These are phyloP conservation scores for Talaromyces sp. DNA, from an alignment of 2,329 filamentous ascomycete species.

Conservation along the genomic window DNA sequence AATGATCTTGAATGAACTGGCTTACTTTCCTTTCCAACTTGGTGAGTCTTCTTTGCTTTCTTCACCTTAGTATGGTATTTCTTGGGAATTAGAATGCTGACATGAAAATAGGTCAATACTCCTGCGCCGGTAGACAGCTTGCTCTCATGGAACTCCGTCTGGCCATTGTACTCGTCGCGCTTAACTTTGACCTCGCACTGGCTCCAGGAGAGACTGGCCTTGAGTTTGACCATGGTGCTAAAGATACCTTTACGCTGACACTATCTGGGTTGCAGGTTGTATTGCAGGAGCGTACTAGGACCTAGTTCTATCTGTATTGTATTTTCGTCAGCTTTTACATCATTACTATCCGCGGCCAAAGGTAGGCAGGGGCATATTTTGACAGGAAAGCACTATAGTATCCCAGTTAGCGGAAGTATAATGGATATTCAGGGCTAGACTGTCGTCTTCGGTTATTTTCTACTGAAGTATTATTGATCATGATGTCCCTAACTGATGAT, in stretches of 20 bases:
- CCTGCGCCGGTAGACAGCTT: constrained; percentile 24
- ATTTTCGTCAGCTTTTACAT: too few species aligned
- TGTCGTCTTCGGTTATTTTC: too few species aligned
- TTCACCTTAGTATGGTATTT: neutral
- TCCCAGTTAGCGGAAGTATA: too few species aligned
- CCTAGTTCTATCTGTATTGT: neutral
- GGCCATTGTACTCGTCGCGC: constrained; percentile 20
- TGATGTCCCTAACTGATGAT: too few species aligned
- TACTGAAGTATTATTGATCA: too few species aligned
- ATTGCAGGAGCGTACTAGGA: constrained; percentile 2
- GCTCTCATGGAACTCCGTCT: constrained; percentile 27
- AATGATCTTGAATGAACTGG: constrained; percentile 22
- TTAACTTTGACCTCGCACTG: constrained; percentile 18
- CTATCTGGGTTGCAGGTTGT: constrained; percentile 25
- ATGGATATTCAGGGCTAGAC: too few species aligned
- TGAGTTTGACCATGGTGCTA: constrained; percentile 17
- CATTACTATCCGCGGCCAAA: too few species aligned
- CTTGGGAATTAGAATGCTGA: neutral
- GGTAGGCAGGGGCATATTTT: too few species aligned
- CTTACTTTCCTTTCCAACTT: constrained; percentile 24
- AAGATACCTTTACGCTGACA: constrained; percentile 21
- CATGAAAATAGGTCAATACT: neutral
- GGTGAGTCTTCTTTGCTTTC: neutral
- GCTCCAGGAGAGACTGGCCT: constrained; percentile 17
- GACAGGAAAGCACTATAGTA: too few species aligned